Percentiles rank a stretch among this genome's conserved stretches.
These are phyloP conservation scores for Boletus edulis DNA, from an alignment of 768 basidiomycete species.

Conservation along the genomic window DNA sequence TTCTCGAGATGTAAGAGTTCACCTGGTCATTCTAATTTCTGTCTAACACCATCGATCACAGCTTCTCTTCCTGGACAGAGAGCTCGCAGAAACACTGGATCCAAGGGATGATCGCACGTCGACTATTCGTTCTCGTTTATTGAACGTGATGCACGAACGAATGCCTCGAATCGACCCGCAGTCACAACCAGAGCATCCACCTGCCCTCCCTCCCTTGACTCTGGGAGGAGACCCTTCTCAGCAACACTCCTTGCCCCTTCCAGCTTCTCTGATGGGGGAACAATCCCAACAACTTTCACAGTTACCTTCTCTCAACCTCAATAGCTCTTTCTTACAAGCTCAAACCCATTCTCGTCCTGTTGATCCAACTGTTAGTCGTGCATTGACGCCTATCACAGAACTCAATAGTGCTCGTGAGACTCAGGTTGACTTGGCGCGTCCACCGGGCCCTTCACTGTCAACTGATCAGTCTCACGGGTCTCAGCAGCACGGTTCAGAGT, in stretches of 20 bases:
- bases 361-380: constrained; percentile 28
- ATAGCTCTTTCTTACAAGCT: constrained; percentile 17
- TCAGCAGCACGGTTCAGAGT: constrained; percentile 16
- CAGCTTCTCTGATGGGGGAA: constrained; percentile 7
- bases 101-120: constrained; percentile 78
- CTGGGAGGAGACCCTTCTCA: constrained; percentile 14
- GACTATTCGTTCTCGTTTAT: constrained; percentile 57
- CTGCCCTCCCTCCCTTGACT: constrained; percentile 20
- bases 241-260: constrained; percentile 27
- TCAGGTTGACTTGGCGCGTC: constrained; percentile 13
- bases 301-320: constrained; percentile 61
- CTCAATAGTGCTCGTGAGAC: constrained; percentile 34
- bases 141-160: constrained; percentile 59
- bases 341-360: constrained; percentile 12
- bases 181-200: constrained; percentile 6
- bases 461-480: constrained; percentile 15
- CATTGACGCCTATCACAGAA: constrained; percentile 71
- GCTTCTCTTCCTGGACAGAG: constrained; percentile 87
- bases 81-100: constrained; percentile 74
- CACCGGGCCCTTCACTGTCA: constrained; percentile 15
- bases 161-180: constrained; percentile 45
- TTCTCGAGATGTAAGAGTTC: constrained; percentile 66
- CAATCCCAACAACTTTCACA: constrained; percentile 36
- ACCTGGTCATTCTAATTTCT: neutral
- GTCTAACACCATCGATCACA: constrained; percentile 32